Evolutionary conservation across 2,329 filamentous ascomycete species (phyloP).

Genomic region (Fusarium papillatum): DNA sequence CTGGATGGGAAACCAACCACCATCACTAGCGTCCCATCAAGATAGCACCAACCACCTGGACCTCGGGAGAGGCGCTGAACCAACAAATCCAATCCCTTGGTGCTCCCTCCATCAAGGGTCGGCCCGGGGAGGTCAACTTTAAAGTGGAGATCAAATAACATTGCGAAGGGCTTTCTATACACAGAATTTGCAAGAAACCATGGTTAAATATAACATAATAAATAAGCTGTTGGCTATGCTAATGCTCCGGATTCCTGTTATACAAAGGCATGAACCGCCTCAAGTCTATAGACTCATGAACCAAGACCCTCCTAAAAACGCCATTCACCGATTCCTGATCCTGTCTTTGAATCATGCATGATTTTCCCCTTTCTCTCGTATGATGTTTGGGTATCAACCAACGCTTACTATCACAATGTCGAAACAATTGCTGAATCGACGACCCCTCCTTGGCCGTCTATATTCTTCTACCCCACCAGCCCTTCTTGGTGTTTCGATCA

Average conservation of each 20-base stretch:
- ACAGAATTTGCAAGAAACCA: background rate
- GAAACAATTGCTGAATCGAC: constrained; percentile 1
- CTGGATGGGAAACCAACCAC: background rate
- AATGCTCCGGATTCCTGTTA: background rate
- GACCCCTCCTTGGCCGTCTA: background rate
- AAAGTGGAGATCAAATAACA: background rate
- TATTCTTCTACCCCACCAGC: constrained; percentile 34
- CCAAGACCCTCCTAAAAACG: constrained; percentile 21
- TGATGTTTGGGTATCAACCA: constrained; percentile 24
- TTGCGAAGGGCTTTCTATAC: too few species aligned
- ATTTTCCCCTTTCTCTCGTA: background rate
- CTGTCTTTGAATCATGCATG: constrained; percentile 15
- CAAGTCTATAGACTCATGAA: background rate
- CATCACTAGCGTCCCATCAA: constrained; percentile 10
- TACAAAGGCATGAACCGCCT: background rate
- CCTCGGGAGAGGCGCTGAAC: background rate
- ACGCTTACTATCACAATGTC: constrained; percentile 5
- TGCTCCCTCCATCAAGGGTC: constrained; percentile 9
- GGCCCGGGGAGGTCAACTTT: constrained; percentile 2
- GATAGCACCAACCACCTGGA: constrained; percentile 5
- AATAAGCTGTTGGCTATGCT: background rate
- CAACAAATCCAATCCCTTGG: background rate
- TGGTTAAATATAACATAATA: background rate
- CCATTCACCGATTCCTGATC: constrained; percentile 8
- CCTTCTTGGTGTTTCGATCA: constrained; percentile 15